Base-by-base conservation (phyloP, 768 basidiomycete species). In the Boletus rubescentipes region DNA sequence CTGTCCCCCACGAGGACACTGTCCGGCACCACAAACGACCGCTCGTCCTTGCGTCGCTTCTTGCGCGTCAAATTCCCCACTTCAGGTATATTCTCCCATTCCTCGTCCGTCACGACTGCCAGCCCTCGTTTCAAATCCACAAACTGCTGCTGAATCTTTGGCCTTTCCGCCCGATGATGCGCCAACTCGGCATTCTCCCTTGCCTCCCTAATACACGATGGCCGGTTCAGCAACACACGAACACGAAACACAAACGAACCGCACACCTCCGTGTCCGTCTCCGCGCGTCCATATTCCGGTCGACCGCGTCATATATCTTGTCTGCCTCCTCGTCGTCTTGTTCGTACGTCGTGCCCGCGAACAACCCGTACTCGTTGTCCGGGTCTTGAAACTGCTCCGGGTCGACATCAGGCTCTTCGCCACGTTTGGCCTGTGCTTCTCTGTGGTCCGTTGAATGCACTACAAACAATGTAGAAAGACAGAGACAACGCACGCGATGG, bases 261-360 rank as follows among this genome's bases (percentile, higher is more conserved):
- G 61, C 88, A 63, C 71, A 91, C 91, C 91, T 85, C 58, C 89
- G 82, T 43, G 81, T 79, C 66, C 83, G 82, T 63, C 97, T 75
- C 57, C 97, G 77, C 37, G 86, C 79, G 67, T 98, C 96, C 89
- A 99, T 95, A 29, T 85, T 84, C 39, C 83, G 78, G 63, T 98
- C 95, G 1, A 98, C 95, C n/a, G 75, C 64, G 23, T 97, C 96
- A 68, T 96, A 99, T 47, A 97, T 97, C 67, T 81, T 82, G 71
- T 98, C 96, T 0, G 96, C 97, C 69, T 98, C 97, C 61, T 98
- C 95, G 57, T 99, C 97, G 60, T 98, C 97, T 52, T 89, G 87
- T 68, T 99, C 95, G 68, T 99, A 98, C 0, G 92, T 91, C 9
- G 89, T 95, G 12, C 95, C 94, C 5, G 94, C 91, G 67, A 99